These are phyloP conservation scores for Cutaneotrichosporon cutaneum DNA, from an alignment of 1,284 basidiomycete genomes.

Conservation along the genomic window DNA sequence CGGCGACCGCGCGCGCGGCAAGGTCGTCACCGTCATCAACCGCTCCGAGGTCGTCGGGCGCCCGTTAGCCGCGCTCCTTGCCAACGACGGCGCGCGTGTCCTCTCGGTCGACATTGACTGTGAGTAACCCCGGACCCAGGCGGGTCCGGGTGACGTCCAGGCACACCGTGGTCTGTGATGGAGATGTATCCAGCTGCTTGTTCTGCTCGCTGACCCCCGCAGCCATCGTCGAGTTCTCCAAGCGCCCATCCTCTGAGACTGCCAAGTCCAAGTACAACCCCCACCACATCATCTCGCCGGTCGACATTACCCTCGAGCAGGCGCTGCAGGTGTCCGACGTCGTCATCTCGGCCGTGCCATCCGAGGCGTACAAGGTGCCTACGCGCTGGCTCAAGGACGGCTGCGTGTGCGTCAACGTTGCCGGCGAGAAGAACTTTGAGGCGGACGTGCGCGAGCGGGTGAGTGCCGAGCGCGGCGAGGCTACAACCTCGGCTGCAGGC, in stretches of 20 bases:
- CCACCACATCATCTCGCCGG: conserved; percentile 75
- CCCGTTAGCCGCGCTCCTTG: conserved; percentile 81
- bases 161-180: too few relatives aligned
- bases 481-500: too few relatives aligned
- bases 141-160: not conserved
- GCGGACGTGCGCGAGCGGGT: conserved; percentile 87
- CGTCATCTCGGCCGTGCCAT: conserved; percentile 86
- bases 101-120: conserved; percentile 90
- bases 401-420: conserved; percentile 88
- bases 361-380: conserved; percentile 80
- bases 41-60: conserved; percentile 80
- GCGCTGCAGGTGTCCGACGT: conserved; percentile 81
- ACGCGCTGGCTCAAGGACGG: conserved; percentile 89
- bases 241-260: conserved; percentile 62
- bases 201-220: conserved; percentile 32
- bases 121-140: too few relatives aligned
- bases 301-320: conserved; percentile 66
- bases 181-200: too few relatives aligned
- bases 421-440: conserved; percentile 96
- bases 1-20: conserved; percentile 80
- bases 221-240: conserved; percentile 72
- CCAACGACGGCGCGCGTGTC: conserved; percentile 90
- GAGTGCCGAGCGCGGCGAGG: too few relatives aligned
- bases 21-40: conserved; percentile 39
- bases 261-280: conserved; percentile 65